Evolutionary conservation across 176 grass and related monocot species (phyloP).

Genomic region (Paspalum notatum): DNA sequence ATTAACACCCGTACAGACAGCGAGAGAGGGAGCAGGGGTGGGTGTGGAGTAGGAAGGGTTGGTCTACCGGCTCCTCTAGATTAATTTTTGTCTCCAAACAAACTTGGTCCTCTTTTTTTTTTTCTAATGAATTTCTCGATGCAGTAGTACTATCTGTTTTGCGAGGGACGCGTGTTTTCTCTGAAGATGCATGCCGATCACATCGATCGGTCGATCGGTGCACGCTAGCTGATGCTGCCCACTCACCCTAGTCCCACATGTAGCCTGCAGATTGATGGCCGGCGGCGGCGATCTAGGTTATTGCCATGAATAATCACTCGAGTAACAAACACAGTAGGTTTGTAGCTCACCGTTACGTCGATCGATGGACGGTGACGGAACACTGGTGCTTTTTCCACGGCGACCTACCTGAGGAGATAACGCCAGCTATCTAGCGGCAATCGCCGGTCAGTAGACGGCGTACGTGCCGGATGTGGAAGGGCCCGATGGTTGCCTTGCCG

Average conservation of each 20-base stretch:
- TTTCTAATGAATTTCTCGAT: not conserved
- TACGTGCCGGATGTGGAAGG: no score
- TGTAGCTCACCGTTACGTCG: no score
- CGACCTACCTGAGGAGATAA: no score
- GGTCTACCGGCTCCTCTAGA: conserved; percentile 27
- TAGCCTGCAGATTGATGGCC: not conserved
- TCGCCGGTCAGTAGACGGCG: no score
- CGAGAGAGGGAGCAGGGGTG: not conserved
- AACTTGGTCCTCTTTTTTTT: not conserved
- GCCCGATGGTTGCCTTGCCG: no score
- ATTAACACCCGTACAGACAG: not conserved
- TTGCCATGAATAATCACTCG: not conserved
- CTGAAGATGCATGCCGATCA: not conserved
- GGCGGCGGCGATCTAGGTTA: not conserved
- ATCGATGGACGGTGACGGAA: no score
- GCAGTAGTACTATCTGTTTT: not conserved
- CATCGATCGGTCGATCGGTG: no score
- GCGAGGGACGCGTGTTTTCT: not conserved
- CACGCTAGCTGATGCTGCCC: no score
- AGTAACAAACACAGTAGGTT: no score
- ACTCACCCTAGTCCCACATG: no score
- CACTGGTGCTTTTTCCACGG: no score
- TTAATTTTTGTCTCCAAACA: not conserved
- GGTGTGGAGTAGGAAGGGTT: conserved; percentile 9
- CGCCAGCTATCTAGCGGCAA: no score